Evolutionary conservation across 2,329 filamentous ascomycete genomes (phyloP).

Genomic region (Fusarium pseudonygamai): DNA sequence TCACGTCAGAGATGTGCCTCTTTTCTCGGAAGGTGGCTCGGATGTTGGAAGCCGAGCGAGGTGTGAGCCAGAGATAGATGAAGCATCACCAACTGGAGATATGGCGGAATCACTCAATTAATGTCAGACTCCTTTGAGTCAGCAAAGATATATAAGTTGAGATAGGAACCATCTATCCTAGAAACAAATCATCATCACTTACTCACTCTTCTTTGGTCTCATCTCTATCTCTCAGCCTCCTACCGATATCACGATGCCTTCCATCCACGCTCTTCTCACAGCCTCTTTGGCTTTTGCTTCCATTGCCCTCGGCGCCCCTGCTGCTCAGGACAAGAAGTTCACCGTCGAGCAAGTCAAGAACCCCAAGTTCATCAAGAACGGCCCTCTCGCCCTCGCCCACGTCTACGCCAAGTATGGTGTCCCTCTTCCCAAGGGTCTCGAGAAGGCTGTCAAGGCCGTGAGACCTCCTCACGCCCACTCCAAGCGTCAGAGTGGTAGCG

Average conservation of each 20-base stretch:
- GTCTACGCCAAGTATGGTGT: slow-evolving; percentile 52
- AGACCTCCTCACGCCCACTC: slow-evolving; percentile 1
- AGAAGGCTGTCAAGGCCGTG: slow-evolving; percentile 38
- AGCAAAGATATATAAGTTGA: not conserved
- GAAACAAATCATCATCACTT: not conserved
- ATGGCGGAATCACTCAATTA: not conserved
- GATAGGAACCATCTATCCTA: not conserved
- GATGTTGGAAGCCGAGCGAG: slow-evolving; percentile 14
- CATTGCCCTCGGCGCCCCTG: slow-evolving; percentile 26
- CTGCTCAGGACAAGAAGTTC: slow-evolving; percentile 30
- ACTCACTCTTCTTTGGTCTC: not conserved
- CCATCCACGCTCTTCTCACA: slow-evolving; percentile 14
- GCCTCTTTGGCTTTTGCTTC: slow-evolving; percentile 38
- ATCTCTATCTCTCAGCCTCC: not conserved
- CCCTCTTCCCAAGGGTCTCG: slow-evolving; percentile 46
- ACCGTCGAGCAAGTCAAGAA: slow-evolving; percentile 52
- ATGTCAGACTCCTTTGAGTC: not conserved
- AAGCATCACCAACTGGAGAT: not conserved
- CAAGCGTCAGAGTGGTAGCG: slow-evolving; percentile 46
- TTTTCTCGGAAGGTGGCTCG: slow-evolving; percentile 20
- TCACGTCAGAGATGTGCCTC: not conserved
- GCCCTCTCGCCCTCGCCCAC: slow-evolving; percentile 46
- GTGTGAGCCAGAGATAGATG: not conserved
- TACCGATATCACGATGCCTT: slow-evolving; percentile 2
- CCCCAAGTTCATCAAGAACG: slow-evolving; percentile 47